Percentiles rank a stretch among this genome's conserved stretches.
Conservation (phyloP, 257 asterid genomes). For the Gardenia jasminoides region DNA sequence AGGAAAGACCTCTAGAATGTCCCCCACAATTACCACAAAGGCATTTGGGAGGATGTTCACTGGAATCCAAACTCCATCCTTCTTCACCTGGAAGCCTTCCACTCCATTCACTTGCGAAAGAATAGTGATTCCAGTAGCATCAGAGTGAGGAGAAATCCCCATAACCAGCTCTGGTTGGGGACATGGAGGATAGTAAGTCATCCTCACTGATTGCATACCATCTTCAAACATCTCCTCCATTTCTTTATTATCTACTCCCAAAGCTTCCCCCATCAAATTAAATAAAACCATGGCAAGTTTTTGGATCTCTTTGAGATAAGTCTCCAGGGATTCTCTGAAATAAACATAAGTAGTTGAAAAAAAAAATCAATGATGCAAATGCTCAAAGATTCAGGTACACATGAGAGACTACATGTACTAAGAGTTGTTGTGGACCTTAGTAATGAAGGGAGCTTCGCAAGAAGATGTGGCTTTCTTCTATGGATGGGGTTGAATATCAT, state of each 20-base stretch:
- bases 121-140: conserved; percentile 51
- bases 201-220: conserved; percentile 58
- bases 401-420: background rate
- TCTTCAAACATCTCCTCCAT: conserved; percentile 47
- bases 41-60: conserved; percentile 47
- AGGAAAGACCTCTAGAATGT: conserved; percentile 42
- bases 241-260: conserved; percentile 33
- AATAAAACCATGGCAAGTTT: too few relatives aligned
- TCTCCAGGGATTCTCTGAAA: conserved; percentile 41
- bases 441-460: conserved; percentile 53
- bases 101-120: conserved; percentile 63
- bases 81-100: conserved; percentile 61
- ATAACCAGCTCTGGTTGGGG: conserved; percentile 48
- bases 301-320: too few relatives aligned
- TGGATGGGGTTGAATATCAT: conserved; percentile 48
- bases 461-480: conserved; percentile 50
- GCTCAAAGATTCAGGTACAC: background rate
- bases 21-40: conserved; percentile 64
- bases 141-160: conserved; percentile 66
- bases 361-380: too few relatives aligned
- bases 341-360: background rate
- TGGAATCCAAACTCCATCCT: conserved; percentile 62
- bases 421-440: conserved; percentile 37
- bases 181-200: conserved; percentile 69
- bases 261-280: conserved; percentile 30